Evolutionary conservation across 2,329 filamentous ascomycete species (phyloP).

Genomic region (Arthrobotrys musiformis): DNA sequence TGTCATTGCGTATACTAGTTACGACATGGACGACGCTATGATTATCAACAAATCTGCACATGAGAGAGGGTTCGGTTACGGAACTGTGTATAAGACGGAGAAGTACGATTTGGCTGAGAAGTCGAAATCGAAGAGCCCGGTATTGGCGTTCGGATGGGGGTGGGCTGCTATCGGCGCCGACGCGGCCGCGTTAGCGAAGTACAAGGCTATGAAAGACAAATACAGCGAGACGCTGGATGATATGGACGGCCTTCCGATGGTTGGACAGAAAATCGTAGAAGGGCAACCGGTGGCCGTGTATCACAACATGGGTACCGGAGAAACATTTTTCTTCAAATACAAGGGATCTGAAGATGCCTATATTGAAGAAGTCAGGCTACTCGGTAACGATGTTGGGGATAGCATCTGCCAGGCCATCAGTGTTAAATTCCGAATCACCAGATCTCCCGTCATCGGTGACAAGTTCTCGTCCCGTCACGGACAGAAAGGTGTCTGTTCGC

Average conservation of each 20-base stretch:
- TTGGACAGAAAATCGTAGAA: constrained; percentile 80
- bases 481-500: constrained; percentile 95
- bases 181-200: constrained; percentile 29
- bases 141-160: constrained; percentile 50
- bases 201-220: constrained; percentile 50
- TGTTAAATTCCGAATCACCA: constrained; percentile 90
- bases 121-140: constrained; percentile 42
- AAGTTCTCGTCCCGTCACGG: constrained; percentile 99
- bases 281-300: constrained; percentile 89
- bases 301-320: constrained; percentile 76
- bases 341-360: constrained; percentile 90
- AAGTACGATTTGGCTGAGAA: constrained; percentile 75
- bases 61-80: constrained; percentile 93
- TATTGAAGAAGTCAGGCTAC: constrained; percentile 90
- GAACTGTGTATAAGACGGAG: constrained; percentile 98
- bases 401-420: constrained; percentile 89
- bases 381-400: constrained; percentile 81
- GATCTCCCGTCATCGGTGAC: constrained; percentile 92
- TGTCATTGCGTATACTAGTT: constrained; percentile 97
- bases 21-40: constrained; percentile 99
- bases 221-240: constrained; percentile 65
- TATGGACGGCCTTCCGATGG: constrained; percentile 83
- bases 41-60: constrained; percentile 98
- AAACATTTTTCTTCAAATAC: constrained; percentile 88
- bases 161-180: constrained; percentile 54